Conservation (phyloP, 2,329 filamentous ascomycete species). For the Sporothrix euskadiensis region DNA sequence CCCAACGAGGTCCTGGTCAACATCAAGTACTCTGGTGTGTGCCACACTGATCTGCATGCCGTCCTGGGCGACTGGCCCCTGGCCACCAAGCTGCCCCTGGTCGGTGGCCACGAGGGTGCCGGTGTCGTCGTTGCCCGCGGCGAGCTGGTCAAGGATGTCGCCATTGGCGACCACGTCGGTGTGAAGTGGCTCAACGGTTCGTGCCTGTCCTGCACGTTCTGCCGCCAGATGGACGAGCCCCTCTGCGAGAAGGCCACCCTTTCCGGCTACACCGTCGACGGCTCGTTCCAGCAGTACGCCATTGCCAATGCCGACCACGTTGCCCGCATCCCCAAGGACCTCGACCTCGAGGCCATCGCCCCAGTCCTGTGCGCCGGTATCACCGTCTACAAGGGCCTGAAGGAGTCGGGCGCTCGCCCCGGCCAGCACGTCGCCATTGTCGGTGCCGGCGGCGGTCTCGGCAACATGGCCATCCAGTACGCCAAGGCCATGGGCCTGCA, state of each 20-base stretch:
- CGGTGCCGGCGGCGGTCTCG: slow-evolving; percentile 53
- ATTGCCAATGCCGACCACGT: slow-evolving; percentile 85
- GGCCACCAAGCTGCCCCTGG: slow-evolving; percentile 38
- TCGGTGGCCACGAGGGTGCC: slow-evolving; percentile 69
- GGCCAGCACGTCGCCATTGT: slow-evolving; percentile 47
- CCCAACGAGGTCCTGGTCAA: slow-evolving; percentile 39
- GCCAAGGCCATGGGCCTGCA: slow-evolving; percentile 49
- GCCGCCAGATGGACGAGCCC: slow-evolving; percentile 76
- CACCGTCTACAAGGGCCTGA: slow-evolving; percentile 46
- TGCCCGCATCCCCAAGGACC: slow-evolving; percentile 75
- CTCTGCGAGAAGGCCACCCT: slow-evolving; percentile 74
- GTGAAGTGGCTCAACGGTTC: slow-evolving; percentile 93
- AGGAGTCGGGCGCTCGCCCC: slow-evolving; percentile 41
- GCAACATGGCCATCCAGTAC: slow-evolving; percentile 49
- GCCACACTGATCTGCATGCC: slow-evolving; percentile 39
- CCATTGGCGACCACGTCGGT: slow-evolving; percentile 82
- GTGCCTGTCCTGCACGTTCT: slow-evolving; percentile 82
- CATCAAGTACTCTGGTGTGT: slow-evolving; percentile 40
- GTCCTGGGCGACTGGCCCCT: slow-evolving; percentile 36
- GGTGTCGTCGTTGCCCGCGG: slow-evolving; percentile 83
- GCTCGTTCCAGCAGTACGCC: slow-evolving; percentile 89
- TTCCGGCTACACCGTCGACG: slow-evolving; percentile 91
- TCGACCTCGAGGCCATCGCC: slow-evolving; percentile 69
- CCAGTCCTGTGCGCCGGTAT: slow-evolving; percentile 54
- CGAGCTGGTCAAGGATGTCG: slow-evolving; percentile 70